phyloP scores from a whole-genome alignment of 1,139 yeast species.

The Geotrichum macrosporum region DNA sequence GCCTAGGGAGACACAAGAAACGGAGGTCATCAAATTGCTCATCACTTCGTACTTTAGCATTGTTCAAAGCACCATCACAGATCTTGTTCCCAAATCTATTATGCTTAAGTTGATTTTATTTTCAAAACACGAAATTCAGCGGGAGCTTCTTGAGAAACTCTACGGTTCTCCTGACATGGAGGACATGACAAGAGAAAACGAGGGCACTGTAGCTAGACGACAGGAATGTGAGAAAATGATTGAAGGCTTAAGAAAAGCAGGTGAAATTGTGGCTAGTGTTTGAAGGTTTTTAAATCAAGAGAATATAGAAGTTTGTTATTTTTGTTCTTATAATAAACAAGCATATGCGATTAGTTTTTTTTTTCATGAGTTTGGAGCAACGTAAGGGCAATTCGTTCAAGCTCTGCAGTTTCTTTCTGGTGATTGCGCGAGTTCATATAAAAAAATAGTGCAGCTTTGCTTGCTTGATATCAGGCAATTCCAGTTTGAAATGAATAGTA shows the following conservation, averaged over 20 bases:
- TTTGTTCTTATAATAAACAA: too few species aligned
- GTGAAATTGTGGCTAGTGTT: slow-evolving; percentile 70
- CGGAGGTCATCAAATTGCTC: slow-evolving; percentile 90
- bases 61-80: slow-evolving; percentile 90
- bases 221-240: slow-evolving; percentile 94
- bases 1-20: slow-evolving; percentile 95
- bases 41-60: slow-evolving; percentile 86
- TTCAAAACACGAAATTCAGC: slow-evolving; percentile 87
- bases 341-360: too few species aligned
- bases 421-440: too few species aligned
- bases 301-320: too few species aligned
- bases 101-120: slow-evolving; percentile 73
- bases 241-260: slow-evolving; percentile 82
- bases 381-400: too few species aligned
- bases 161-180: slow-evolving; percentile 76
- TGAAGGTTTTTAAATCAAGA: too few species aligned
- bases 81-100: slow-evolving; percentile 89
- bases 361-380: too few species aligned
- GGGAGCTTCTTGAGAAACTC: slow-evolving; percentile 79
- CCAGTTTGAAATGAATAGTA: too few species aligned
- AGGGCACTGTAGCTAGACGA: slow-evolving; percentile 86
- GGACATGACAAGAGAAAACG: slow-evolving; percentile 86
- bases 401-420: too few species aligned
- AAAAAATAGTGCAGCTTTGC: too few species aligned
- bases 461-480: too few species aligned